Evolutionary conservation across 495 filamentous ascomycete genomes (phyloP).

Genomic region (Penicillium psychrofluorescens): DNA sequence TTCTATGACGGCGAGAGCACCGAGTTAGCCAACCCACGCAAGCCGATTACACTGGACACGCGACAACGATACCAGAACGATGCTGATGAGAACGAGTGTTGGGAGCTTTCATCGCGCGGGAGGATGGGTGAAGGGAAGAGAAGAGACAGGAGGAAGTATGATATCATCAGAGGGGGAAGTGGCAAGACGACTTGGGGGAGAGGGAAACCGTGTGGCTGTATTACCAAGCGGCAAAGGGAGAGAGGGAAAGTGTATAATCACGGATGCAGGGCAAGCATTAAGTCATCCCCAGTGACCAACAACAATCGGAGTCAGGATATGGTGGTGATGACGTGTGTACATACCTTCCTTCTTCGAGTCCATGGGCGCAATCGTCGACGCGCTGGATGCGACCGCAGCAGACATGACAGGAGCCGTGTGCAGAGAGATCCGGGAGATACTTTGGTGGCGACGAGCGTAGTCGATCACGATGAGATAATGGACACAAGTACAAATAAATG

Average conservation of each 20-base stretch:
- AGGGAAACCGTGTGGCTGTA: slow-evolving; percentile 35
- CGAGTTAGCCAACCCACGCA: slow-evolving; percentile 18
- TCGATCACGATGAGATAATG: neutral
- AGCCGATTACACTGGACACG: slow-evolving; percentile 3
- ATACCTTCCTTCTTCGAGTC: slow-evolving; percentile 45
- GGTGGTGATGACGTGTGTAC: neutral
- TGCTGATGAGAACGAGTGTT: slow-evolving; percentile 12
- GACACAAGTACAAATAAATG: neutral
- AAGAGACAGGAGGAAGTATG: too few species aligned
- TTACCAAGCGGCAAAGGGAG: slow-evolving; percentile 26
- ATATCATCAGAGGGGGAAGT: too few species aligned
- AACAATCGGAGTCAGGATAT: too few species aligned
- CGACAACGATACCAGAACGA: slow-evolving; percentile 22
- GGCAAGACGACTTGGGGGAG: too few species aligned
- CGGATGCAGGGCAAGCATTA: too few species aligned
- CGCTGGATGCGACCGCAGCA: slow-evolving; percentile 38
- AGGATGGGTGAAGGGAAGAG: too few species aligned
- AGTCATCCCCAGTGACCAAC: too few species aligned
- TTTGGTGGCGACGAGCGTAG: too few species aligned
- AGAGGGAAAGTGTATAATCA: slow-evolving; percentile 4
- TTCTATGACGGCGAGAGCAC: slow-evolving; percentile 25
- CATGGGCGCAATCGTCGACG: slow-evolving; percentile 38
- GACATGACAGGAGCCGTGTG: slow-evolving; percentile 31
- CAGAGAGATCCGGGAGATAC: too few species aligned
- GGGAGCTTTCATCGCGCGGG: slow-evolving; percentile 12